Conservation (phyloP, 148 eudicot genomes). For the Fagopyrum tataricum region DNA sequence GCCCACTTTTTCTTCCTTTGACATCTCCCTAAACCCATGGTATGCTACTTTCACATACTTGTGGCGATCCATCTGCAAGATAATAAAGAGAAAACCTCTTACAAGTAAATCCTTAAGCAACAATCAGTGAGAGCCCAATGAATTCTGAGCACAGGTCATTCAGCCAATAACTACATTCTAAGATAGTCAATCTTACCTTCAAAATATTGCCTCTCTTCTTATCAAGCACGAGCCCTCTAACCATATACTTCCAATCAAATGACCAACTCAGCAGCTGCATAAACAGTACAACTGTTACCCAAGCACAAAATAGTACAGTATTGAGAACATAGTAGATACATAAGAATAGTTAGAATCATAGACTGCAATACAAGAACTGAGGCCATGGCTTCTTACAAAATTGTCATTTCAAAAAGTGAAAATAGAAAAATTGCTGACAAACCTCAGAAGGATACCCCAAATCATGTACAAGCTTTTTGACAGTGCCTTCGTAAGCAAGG, state of each 20-base stretch:
- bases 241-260: slow-evolving; percentile 97
- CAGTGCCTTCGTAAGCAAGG: slow-evolving; percentile 93
- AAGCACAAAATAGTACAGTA: background rate
- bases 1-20: slow-evolving; percentile 75
- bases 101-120: background rate
- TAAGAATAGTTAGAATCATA: background rate
- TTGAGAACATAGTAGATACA: background rate
- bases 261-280: slow-evolving; percentile 78
- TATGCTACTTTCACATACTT: slow-evolving; percentile 96
- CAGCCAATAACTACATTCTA: background rate
- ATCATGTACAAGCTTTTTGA: slow-evolving; percentile 80
- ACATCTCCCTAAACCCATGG: slow-evolving; percentile 81
- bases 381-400: background rate
- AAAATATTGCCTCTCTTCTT: slow-evolving; percentile 94
- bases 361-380: background rate
- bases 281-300: slow-evolving; percentile 6
- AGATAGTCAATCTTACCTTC: slow-evolving; percentile 45
- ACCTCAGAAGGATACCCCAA: slow-evolving; percentile 88
- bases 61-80: slow-evolving; percentile 91
- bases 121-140: background rate
- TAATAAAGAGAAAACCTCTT: slow-evolving; percentile 8
- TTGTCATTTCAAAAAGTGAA: background rate
- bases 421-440: slow-evolving; percentile 17
- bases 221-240: slow-evolving; percentile 94
- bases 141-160: slow-evolving; percentile 2